A percentile compares a stretch with the other conserved stretches of the same genome.
Conservation (phyloP, 192 early-diverging fungal species). For the Irineochytrium annulatum region DNA sequence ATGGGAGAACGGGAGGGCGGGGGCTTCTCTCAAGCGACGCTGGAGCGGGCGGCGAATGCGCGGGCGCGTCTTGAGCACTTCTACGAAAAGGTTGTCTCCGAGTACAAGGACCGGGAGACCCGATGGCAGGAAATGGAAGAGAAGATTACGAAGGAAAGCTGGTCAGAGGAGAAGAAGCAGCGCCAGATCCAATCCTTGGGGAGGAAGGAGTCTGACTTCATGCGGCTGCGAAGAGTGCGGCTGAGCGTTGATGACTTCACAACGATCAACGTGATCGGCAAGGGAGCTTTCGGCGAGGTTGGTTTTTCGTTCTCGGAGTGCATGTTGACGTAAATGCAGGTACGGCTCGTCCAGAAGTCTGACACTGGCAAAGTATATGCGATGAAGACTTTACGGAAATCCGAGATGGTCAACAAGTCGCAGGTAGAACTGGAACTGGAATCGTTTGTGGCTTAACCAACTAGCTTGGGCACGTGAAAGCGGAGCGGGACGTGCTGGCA, state of each 20-base stretch:
- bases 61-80: constrained; percentile 91
- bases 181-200: constrained; percentile 75
- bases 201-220: constrained; percentile 88
- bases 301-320: not conserved
- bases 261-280: constrained; percentile 97
- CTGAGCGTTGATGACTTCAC: constrained; percentile 88
- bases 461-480: constrained; percentile 91
- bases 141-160: constrained; percentile 64
- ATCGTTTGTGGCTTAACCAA: not conserved
- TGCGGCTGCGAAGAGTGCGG: constrained; percentile 81
- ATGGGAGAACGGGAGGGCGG: too few species aligned
- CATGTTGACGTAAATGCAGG: constrained; percentile 37
- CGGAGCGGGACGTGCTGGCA: constrained; percentile 96
- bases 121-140: constrained; percentile 79
- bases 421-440: constrained; percentile 47
- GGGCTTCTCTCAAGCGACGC: constrained; percentile 55
- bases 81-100: constrained; percentile 83
- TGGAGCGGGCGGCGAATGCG: constrained; percentile 85
- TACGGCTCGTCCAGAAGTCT: constrained; percentile 90
- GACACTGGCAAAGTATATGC: constrained; percentile 98
- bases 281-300: constrained; percentile 97
- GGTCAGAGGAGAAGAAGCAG: constrained; percentile 84
- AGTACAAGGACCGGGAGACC: constrained; percentile 49
- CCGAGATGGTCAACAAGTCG: constrained; percentile 98
- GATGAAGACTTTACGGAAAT: constrained; percentile 95